Base-by-base conservation (phyloP, 1,139 yeast genomes). In the Pichia sp. region DNA sequence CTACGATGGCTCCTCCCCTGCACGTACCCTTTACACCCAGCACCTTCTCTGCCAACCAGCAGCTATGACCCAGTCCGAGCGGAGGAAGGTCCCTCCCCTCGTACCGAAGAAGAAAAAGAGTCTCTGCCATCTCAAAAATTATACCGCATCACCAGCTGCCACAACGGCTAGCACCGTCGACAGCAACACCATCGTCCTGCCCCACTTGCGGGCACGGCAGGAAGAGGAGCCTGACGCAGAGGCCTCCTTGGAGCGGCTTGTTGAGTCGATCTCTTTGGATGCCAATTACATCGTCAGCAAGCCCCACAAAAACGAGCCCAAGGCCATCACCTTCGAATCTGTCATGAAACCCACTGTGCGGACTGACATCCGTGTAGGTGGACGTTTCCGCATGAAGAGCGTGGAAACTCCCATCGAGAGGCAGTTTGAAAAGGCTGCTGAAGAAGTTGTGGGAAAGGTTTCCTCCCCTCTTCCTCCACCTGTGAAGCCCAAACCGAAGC, bases 261-360 rank as follows among this genome's bases (percentile, higher is more conserved):
- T 52, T 10, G 50, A 53, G 10, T 23, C 48, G 4, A 49, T 57
- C 13, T 39, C 49, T 16, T 19, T 54, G 6, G 49, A 54, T 16
- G 9, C 55, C 1, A 19, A 50, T 9, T 53, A 44, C 26, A 44
- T 50, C 19, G 50, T 51, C 9, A 26, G 43, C 1, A 49, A 44
- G 39, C 46, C 44, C 22, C 41, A 26, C 5, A 18, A 43, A 5
- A 50, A 59, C 8, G 64, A 53, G 37, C 66, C 67, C 2, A 46
- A 56, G 39, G 56, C 61, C 4, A 55, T 65, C 19, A 57, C 45
- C 31, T 58, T 49, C 16, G 64, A 61, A 12, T 63, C 61, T 36
- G 47, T 61, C 5, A 51, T 60, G 54, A 56, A 55, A 34, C 50
- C 55, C 2, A 25, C 31, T 7, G 16, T 9, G 2, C 50, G 59